A percentile compares a stretch with the other conserved stretches of the same genome.
Evolutionary conservation across 129 eudicot species (phyloP).

Genomic region (Tanacetum coccineum): DNA sequence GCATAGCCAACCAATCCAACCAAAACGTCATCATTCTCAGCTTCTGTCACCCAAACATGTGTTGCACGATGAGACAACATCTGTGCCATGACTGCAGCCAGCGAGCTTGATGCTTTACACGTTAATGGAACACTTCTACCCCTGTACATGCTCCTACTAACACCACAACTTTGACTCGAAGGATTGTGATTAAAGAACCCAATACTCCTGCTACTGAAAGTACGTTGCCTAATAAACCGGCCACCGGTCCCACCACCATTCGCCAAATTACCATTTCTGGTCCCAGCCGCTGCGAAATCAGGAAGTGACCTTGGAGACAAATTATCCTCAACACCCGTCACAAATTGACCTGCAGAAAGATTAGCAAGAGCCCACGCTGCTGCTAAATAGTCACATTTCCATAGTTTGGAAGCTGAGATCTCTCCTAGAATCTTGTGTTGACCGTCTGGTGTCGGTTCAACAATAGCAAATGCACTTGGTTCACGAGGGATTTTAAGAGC

Average conservation of each 20-base stretch:
- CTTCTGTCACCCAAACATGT: conserved; percentile 36
- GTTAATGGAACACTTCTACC: conserved; percentile 64
- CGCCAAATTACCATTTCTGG: conserved; percentile 26
- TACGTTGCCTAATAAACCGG: neutral
- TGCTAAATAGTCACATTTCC: conserved; percentile 89
- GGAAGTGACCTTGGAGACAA: conserved; percentile 43
- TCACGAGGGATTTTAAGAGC: conserved; percentile 55
- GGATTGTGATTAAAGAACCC: too few relatives aligned
- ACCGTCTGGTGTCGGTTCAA: conserved; percentile 69
- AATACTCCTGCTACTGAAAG: too few relatives aligned
- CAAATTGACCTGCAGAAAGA: conserved; percentile 81
- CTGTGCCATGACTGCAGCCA: too few relatives aligned
- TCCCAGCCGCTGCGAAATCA: conserved; percentile 29
- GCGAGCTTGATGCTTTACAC: too few relatives aligned
- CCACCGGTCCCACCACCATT: conserved; percentile 40
- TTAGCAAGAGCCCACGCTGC: conserved; percentile 97
- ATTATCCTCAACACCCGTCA: conserved; percentile 90
- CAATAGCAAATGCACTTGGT: conserved; percentile 84
- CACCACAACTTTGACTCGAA: too few relatives aligned
- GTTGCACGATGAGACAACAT: too few relatives aligned
- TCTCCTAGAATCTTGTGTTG: conserved; percentile 74
- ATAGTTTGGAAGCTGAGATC: conserved; percentile 78
- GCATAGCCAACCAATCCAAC: conserved; percentile 94
- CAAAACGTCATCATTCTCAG: conserved; percentile 55
- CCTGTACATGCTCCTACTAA: too few relatives aligned